These are phyloP conservation scores for Anthostomella pinea DNA, from an alignment of 2,329 filamentous ascomycete genomes.

Conservation along the genomic window DNA sequence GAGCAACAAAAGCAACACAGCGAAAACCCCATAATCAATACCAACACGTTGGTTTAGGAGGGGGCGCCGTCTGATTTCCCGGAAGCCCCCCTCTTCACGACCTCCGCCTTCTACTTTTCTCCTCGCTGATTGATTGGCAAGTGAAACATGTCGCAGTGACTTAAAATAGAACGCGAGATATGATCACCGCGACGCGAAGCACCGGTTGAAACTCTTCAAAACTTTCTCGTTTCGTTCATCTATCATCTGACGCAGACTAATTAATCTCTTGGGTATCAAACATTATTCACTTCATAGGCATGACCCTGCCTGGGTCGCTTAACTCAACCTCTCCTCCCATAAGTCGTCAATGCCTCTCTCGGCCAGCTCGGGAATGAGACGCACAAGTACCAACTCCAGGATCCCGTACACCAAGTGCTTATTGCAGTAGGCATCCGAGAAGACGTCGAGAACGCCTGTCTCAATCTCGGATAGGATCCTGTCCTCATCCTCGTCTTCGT, in stretches of 20 bases:
- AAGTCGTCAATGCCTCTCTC: slow-evolving; percentile 70
- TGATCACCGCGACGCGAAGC: no score
- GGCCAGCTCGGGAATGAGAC: slow-evolving; percentile 78
- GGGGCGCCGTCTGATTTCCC: background rate
- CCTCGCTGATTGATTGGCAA: no score
- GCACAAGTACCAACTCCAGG: slow-evolving; percentile 77
- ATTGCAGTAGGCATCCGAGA: slow-evolving; percentile 84
- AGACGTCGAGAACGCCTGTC: slow-evolving; percentile 64
- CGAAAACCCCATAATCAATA: no score
- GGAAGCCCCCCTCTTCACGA: no score
- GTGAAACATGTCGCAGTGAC: no score
- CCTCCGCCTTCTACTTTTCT: no score
- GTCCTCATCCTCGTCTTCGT: slow-evolving; percentile 39
- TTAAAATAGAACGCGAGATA: no score
- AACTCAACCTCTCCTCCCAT: slow-evolving; percentile 65
- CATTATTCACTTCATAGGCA: background rate
- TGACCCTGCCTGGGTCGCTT: slow-evolving; percentile 12
- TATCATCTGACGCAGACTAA: no score
- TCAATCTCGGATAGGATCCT: slow-evolving; percentile 58
- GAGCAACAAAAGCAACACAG: no score
- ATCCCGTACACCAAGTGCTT: slow-evolving; percentile 84
- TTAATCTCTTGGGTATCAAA: slow-evolving; percentile 9
- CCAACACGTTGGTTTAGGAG: no score
- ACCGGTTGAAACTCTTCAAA: no score
- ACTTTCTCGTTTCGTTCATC: no score